Base-by-base conservation (phyloP, 164 flowering plant species). In the Houttuynia cordata region DNA sequence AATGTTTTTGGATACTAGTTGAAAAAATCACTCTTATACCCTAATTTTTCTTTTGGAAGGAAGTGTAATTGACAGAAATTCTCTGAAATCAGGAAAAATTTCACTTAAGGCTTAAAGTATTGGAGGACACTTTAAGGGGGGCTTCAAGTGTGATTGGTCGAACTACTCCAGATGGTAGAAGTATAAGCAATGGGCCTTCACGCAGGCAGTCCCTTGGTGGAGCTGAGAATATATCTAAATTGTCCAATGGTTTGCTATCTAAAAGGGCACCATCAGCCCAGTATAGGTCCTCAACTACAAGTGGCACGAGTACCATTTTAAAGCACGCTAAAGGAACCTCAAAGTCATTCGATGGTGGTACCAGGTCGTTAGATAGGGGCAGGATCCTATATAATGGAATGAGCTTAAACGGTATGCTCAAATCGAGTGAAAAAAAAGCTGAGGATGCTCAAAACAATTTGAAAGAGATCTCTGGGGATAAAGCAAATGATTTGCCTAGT, bases 171-270 rank as follows among this genome's bases (percentile, higher is more conserved):
- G 92, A 84, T 34, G 84, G 85, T 61, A 81, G 85, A 75, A 78
- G 83, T 68, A 18, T 71, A 52, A 81, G 87, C 77, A 88, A 83
- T 74, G 93, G 94, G 54, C 71, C 30, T 52, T 67, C 80, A 20
- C 75, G 85, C 4, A 82, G 88, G n/a, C 86, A 75, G 42, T 85
- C 91, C 56, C 71, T 83, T 56, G 82, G 88, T 67, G 91, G 86
- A 53, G 76, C 73, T 7, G 88, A 86, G 50, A 78, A 40, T 56
- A 51, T 80, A 19, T 73, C 82, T 45, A 79, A 65, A 69, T 34
- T 63, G 18, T 75, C 81, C 14, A 82, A 76, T 66, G 81, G 86
- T 10, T 72, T 58, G 58, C 49, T 65, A 41, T 69, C 79, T 7
- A 76, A 61, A 66, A 79, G 59, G 69, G 40, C 63, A 25, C 47